Percentiles rank a stretch among this genome's conserved stretches.
Evolutionary conservation across 805 yeast genomes (phyloP).

Genomic region (Kuraishia piskuri): DNA sequence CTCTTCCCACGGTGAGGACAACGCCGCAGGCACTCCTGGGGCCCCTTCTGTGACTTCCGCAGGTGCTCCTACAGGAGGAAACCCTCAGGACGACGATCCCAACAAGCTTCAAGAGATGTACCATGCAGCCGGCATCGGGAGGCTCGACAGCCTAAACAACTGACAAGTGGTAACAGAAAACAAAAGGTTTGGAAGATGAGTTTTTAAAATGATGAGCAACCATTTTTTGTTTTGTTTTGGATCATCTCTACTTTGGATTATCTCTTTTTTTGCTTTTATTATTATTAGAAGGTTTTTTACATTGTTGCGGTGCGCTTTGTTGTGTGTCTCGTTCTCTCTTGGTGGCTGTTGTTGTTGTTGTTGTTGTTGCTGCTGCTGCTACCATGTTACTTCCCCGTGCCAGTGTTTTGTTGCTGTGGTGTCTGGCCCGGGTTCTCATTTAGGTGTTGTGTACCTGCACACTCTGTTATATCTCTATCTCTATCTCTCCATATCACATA

Average conservation of each 20-base stretch:
- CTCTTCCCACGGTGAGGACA: neutral
- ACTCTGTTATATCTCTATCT: neutral
- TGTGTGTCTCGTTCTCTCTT: neutral
- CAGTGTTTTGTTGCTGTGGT: neutral
- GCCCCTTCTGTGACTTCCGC: neutral
- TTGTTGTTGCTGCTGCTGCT: neutral
- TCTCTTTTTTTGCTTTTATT: neutral
- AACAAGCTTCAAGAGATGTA: neutral
- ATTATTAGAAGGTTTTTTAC: neutral
- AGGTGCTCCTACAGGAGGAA: neutral
- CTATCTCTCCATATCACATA: neutral
- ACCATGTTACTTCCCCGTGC: too few species aligned
- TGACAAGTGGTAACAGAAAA: neutral
- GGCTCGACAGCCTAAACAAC: neutral
- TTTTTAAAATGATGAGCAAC: neutral
- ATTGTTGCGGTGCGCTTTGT: neutral
- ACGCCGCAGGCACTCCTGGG: neutral
- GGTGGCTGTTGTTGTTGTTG: neutral
- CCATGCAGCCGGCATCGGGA: neutral
- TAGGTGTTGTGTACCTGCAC: too few species aligned
- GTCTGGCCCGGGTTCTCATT: too few species aligned
- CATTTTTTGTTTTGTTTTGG: neutral
- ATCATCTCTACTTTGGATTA: neutral
- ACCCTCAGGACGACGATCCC: neutral
- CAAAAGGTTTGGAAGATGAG: neutral